A percentile compares a stretch with the other conserved stretches of the same genome.
phyloP scores from a whole-genome alignment of 768 basidiomycete species.

The Russula vinacea region DNA sequence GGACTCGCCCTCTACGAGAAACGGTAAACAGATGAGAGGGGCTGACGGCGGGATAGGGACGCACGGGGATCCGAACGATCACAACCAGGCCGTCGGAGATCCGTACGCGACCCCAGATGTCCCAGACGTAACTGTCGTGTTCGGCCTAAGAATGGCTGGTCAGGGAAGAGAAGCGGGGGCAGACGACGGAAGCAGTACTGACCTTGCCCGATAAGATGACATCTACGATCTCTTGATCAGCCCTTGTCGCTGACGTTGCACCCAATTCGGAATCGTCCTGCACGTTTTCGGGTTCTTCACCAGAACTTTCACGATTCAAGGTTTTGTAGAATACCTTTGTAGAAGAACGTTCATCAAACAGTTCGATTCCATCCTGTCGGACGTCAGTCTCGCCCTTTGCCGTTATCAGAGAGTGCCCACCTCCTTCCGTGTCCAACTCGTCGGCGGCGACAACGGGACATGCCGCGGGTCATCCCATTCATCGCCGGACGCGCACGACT shows the following conservation, averaged over 20 bases:
- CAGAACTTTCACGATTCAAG: neutral
- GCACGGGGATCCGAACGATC: conserved; percentile 19
- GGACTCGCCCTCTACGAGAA: conserved; percentile 1
- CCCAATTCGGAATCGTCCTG: conserved; percentile 7
- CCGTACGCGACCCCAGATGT: conserved; percentile 26
- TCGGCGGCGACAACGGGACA: conserved; percentile 1
- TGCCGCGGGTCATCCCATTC: conserved; percentile 4
- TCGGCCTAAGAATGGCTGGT: conserved; percentile 16
- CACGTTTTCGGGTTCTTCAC: conserved; percentile 7
- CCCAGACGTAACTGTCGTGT: conserved; percentile 15
- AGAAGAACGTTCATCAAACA: conserved; percentile 2
- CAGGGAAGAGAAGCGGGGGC: neutral
- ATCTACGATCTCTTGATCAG: conserved; percentile 19
- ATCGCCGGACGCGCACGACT: conserved; percentile 7
- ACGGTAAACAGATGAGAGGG: neutral
- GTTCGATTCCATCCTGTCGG: conserved; percentile 19
- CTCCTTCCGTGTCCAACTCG: conserved; percentile 17
- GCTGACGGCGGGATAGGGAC: neutral
- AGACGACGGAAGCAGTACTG: neutral
- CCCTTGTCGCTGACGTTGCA: neutral
- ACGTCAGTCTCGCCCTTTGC: conserved; percentile 3
- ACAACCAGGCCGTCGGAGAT: conserved; percentile 28
- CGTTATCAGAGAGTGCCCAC: conserved; percentile 2
- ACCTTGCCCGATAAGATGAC: conserved; percentile 28
- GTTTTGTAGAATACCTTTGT: conserved; percentile 24